These are phyloP conservation scores for Talaromyces sp. DNA, from an alignment of 2,329 filamentous ascomycete species.

Conservation along the genomic window DNA sequence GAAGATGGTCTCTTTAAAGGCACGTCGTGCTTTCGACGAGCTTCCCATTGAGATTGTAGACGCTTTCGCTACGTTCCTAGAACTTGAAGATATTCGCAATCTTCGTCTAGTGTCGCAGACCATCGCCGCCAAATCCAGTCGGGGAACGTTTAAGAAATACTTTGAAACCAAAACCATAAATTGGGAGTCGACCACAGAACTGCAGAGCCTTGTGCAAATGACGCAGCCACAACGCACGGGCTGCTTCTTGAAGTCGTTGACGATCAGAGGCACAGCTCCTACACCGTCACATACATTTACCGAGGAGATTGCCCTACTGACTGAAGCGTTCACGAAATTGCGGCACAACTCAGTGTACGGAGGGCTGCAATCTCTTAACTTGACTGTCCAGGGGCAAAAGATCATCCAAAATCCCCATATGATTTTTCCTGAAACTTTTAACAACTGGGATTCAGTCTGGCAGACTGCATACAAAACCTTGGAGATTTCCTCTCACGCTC, in stretches of 20 bases:
- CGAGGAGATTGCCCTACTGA: background rate
- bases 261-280: too few relatives aligned
- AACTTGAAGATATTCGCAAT: background rate
- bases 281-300: too few relatives aligned
- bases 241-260: background rate
- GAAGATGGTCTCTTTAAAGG: background rate
- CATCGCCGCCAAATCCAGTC: background rate
- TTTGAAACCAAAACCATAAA: background rate
- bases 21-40: background rate
- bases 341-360: background rate
- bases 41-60: background rate
- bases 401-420: too few relatives aligned
- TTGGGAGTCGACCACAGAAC: background rate
- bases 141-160: background rate
- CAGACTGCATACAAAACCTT: background rate
- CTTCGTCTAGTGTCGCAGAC: background rate
- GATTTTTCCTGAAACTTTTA: background rate
- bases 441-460: background rate
- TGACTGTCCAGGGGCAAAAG: background rate
- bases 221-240: background rate
- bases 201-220: background rate
- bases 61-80: background rate
- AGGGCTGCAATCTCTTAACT: background rate
- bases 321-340: background rate
- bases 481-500: background rate